Conservation (phyloP, 306 rosid species). For the Parietaria judaica region DNA sequence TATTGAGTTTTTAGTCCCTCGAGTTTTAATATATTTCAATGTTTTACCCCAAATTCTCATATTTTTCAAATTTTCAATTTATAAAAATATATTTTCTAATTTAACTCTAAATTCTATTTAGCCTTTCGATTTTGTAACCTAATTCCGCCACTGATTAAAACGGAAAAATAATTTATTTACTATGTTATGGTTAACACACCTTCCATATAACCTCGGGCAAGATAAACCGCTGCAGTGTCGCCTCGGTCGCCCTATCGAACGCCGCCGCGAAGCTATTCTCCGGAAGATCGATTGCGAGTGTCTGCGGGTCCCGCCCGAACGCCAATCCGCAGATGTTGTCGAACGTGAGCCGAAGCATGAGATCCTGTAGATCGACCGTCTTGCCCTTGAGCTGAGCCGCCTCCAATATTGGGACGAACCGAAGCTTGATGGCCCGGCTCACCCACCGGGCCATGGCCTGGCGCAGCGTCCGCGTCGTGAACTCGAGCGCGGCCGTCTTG, state of each 20-base stretch:
- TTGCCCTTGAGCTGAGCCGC: slow-evolving; percentile 29
- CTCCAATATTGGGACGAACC: slow-evolving; percentile 63
- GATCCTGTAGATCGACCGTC: slow-evolving; percentile 73
- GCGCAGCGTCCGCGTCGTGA: slow-evolving; percentile 82
- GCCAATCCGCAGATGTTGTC: slow-evolving; percentile 91
- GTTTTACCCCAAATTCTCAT: too few relatives aligned
- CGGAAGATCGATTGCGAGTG: slow-evolving; percentile 33
- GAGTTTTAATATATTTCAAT: too few relatives aligned
- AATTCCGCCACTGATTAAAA: too few relatives aligned
- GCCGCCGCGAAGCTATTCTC: slow-evolving; percentile 40
- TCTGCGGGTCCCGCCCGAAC: slow-evolving; percentile 72
- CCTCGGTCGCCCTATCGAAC: slow-evolving; percentile 46
- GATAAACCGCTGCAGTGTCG: slow-evolving; percentile 40
- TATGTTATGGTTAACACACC: not conserved
- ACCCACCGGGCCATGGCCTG: slow-evolving; percentile 99
- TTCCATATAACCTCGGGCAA: slow-evolving; percentile 41
- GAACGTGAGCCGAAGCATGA: slow-evolving; percentile 76
- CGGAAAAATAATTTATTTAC: too few relatives aligned
- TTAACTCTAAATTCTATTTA: too few relatives aligned
- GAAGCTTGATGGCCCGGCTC: slow-evolving; percentile 60
- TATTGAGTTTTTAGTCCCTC: too few relatives aligned
- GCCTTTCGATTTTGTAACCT: too few relatives aligned
- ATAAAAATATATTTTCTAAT: too few relatives aligned
- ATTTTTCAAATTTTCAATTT: too few relatives aligned
- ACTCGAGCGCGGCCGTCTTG: slow-evolving; percentile 82